phyloP scores from a whole-genome alignment of 2,329 filamentous ascomycete genomes.

The Ophiostoma sp. region DNA sequence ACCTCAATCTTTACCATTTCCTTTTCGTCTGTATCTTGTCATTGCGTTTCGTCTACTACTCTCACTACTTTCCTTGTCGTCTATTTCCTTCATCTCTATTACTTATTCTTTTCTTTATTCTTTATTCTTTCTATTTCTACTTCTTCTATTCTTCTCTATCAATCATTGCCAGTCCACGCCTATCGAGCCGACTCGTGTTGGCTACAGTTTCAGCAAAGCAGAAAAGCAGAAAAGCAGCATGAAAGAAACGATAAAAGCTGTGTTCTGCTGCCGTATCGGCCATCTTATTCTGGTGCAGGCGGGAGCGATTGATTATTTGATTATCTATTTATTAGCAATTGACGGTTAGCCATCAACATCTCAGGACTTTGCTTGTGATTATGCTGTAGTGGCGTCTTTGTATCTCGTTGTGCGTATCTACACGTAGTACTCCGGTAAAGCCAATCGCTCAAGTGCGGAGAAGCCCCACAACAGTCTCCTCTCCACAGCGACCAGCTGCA shows the following conservation, averaged over 20 bases:
- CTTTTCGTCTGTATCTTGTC: neutral
- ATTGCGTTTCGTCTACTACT: neutral
- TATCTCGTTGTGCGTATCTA: neutral
- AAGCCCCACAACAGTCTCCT: neutral
- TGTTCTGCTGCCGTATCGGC: neutral
- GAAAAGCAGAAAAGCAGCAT: neutral
- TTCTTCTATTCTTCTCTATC: neutral
- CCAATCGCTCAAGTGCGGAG: constrained; percentile 2
- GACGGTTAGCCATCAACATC: neutral
- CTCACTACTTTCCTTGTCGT: neutral
- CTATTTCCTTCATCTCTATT: neutral
- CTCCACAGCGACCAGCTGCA: constrained; percentile 1
- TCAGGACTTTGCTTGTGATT: no score
- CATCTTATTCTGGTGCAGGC: constrained; percentile 11
- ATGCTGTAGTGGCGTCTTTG: no score
- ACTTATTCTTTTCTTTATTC: neutral
- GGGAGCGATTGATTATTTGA: constrained; percentile 4
- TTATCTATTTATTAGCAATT: neutral
- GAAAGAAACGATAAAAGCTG: neutral
- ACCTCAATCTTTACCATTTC: neutral
- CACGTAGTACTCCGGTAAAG: neutral
- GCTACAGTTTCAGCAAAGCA: neutral
- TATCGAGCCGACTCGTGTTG: neutral
- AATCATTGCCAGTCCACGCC: neutral
- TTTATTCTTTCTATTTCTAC: neutral